Base-by-base conservation (phyloP, 352 stramenopile genomes). In the Pythium sp. region DNA sequence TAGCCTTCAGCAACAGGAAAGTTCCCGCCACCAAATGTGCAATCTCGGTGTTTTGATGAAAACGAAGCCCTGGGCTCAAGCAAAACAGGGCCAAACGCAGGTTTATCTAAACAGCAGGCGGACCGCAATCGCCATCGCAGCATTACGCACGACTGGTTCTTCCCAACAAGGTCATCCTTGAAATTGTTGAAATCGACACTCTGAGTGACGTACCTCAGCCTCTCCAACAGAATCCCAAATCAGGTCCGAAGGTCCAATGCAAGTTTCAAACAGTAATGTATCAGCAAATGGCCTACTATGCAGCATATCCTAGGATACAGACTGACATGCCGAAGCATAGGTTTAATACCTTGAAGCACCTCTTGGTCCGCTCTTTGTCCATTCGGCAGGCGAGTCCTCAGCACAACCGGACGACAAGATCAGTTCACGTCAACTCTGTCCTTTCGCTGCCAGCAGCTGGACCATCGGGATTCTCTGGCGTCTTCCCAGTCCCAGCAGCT, bases 401-500 rank as follows among this genome's bases (percentile, higher is more conserved):
- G 18, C 55, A n/a, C n/a, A 36, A 61, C n/a, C 18, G 30, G 30
- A 15, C 28, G 22, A 56, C n/a, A 14, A 32, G 49, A 56, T 56
- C 49, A 56, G 49, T 56, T 28, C 49, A 5, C 6, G 49, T 12
- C 49, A 56, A 47, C 28, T 18, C 55, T 6, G 38, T n/a, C 12
- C 12, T 18, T 28, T 32, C 22, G n/a, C n/a, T n/a, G n/a, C n/a
- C n/a, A n/a, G 8, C 30, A 46, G 15, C n/a, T 61, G 55, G 55
- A 61, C 55, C 55, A 43, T 61, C 55, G 55, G 55, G 38, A 61
- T 43, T 46, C 30, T 46, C 11, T 41, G 54, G 36, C 28, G 28
- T 30, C 38, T 47, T 47, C 38, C 38, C 14, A 12, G 15, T 47
- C 30, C 15, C 55, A 61, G 28, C 12, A 38, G 15, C 34, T 47